phyloP scores from a whole-genome alignment of 768 basidiomycete genomes.

The Porphyrellus cyaneotinctus region DNA sequence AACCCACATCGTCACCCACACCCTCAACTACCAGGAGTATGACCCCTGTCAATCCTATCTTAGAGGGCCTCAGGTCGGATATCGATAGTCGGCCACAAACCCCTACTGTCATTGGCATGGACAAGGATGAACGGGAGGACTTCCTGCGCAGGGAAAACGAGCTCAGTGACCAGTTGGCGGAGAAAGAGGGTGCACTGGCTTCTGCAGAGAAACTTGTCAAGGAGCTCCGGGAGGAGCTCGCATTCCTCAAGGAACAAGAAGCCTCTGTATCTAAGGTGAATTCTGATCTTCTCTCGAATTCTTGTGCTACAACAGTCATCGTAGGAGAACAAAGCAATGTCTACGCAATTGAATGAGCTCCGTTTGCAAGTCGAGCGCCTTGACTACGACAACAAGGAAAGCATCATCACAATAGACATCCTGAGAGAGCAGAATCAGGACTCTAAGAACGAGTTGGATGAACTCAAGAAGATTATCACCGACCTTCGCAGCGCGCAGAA shows the following conservation, averaged over 20 bases:
- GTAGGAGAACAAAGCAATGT: conserved; percentile 93
- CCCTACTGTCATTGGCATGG: conserved; percentile 81
- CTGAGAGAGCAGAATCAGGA: conserved; percentile 93
- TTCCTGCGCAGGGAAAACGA: conserved; percentile 97
- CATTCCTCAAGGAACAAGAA: conserved; percentile 91
- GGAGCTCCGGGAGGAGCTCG: conserved; percentile 85
- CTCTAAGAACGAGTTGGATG: conserved; percentile 82
- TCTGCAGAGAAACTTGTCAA: conserved; percentile 82
- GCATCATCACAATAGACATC: conserved; percentile 87
- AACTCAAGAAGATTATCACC: conserved; percentile 72
- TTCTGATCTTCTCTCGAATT: conserved; percentile 4
- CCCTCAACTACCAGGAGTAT: conserved; percentile 64
- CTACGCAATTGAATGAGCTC: conserved; percentile 88
- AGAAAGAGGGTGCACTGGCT: conserved; percentile 79
- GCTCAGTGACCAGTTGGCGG: conserved; percentile 86
- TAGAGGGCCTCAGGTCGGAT: conserved; percentile 69
- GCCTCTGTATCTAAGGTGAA: conserved; percentile 67
- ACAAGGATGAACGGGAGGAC: conserved; percentile 96
- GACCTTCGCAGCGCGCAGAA: conserved; percentile 80
- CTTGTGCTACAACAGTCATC: conserved; percentile 10
- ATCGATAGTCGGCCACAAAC: conserved; percentile 87
- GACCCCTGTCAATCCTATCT: conserved; percentile 70
- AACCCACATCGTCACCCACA: conserved; percentile 52
- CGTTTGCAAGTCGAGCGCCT: conserved; percentile 87
- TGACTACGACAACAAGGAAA: conserved; percentile 95